Percentiles rank a stretch among this genome's conserved stretches.
Conservation (phyloP, 2,329 filamentous ascomycete species). For the Capronia coronata region DNA sequence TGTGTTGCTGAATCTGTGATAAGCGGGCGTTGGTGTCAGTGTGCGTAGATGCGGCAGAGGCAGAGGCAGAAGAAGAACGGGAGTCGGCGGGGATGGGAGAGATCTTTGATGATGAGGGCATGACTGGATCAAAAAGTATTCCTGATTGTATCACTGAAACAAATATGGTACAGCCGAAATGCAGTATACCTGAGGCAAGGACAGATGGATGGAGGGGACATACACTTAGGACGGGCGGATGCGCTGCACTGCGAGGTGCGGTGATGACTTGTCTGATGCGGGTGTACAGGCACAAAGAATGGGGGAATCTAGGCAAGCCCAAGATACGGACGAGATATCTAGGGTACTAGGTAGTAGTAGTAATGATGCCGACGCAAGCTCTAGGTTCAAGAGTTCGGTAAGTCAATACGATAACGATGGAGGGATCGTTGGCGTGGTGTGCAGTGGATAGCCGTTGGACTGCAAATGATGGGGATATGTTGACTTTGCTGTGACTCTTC, state of each 20-base stretch:
- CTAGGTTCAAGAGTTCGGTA: not conserved
- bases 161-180: not conserved
- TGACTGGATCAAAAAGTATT: slow-evolving; percentile 3
- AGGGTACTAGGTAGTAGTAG: too few species aligned
- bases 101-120: slow-evolving; percentile 16
- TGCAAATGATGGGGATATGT: too few species aligned
- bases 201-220: slow-evolving; percentile 5
- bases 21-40: slow-evolving; percentile 40
- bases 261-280: not conserved
- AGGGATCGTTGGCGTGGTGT: not conserved
- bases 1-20: slow-evolving; percentile 60
- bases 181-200: not conserved
- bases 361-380: not conserved
- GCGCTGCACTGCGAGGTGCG: not conserved
- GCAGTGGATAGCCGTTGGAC: not conserved
- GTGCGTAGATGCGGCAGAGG: slow-evolving; percentile 17
- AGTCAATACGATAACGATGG: not conserved
- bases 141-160: not conserved
- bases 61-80: not conserved
- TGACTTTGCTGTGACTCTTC: too few species aligned
- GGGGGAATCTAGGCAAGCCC: too few species aligned
- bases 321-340: too few species aligned
- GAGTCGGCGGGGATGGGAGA: slow-evolving; percentile 3
- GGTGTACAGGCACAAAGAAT: too few species aligned
- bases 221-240: slow-evolving; percentile 1